Conservation (phyloP, 371 early-diverging fungal species). For the Thermomucor indicae-seudaticae region DNA sequence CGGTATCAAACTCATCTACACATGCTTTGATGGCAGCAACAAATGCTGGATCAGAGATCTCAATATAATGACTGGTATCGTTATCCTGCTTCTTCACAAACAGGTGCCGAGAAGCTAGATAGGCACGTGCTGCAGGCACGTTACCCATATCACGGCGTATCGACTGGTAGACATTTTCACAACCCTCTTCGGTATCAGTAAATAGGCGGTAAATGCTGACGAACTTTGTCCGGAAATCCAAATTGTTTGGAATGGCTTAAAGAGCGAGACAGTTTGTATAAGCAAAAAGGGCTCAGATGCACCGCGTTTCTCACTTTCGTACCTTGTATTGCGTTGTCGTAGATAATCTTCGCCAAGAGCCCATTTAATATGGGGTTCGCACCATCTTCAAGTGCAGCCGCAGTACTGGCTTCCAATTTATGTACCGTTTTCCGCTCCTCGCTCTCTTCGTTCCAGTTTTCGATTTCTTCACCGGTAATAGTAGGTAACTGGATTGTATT, state of each 20-base stretch:
- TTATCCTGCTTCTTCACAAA: conserved; percentile 29
- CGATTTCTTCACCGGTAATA: conserved; percentile 57
- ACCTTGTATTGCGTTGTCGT: conserved; percentile 77
- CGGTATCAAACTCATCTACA: conserved; percentile 44
- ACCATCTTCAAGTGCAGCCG: conserved; percentile 43
- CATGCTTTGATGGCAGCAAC: conserved; percentile 53
- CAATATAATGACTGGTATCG: conserved; percentile 10
- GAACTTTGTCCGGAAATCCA: conserved; percentile 74
- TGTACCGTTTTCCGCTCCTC: conserved; percentile 29
- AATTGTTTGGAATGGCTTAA: conserved; percentile 69
- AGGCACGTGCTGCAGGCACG: conserved; percentile 55
- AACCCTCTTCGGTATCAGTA: conserved; percentile 46
- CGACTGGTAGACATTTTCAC: conserved; percentile 53
- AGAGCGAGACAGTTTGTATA: too few species aligned
- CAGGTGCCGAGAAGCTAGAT: conserved; percentile 55
- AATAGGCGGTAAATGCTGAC: conserved; percentile 64
- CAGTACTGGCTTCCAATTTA: conserved; percentile 45
- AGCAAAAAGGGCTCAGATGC: not conserved
- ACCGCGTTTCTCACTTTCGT: conserved; percentile 28
- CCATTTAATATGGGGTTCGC: conserved; percentile 75
- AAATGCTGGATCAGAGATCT: conserved; percentile 45
- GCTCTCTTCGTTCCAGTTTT: conserved; percentile 28
- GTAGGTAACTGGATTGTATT: conserved; percentile 55
- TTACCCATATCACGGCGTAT: conserved; percentile 59
- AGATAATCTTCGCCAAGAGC: conserved; percentile 77